Base-by-base conservation (phyloP, 2,329 filamentous ascomycete genomes). In the Volutella citrinella region DNA sequence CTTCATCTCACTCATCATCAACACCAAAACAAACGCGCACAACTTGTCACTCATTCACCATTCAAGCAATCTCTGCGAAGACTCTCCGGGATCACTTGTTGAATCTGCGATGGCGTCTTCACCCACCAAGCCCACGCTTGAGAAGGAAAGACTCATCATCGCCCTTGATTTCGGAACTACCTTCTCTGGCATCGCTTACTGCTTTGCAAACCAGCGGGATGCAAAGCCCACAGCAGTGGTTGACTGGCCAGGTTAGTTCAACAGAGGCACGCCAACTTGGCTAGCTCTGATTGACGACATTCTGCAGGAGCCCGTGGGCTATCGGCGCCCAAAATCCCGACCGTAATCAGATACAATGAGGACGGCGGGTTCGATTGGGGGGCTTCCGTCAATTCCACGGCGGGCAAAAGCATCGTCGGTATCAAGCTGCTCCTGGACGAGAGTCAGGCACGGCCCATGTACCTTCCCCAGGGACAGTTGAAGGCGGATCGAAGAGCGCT, bases 391-490 rank as follows among this genome's bases (percentile, higher is more conserved):
- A 30, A 36, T n/a, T n/a, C n/a, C 16, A 38, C 24, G n/a, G 10
- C 19, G 4, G 25, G 22, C 1, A 27, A 40, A 10, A 34, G 15
- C 13, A 40, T 52, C 9, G 25, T 42, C 7, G 44, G 39, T 3
- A 34, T 52, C 2, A 52, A 52, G 10, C 34, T 49, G 1, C 19
- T 52, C 1, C 27, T 52, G 2, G 48, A 52, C 16, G 40, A 38
- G 0, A 25, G 30, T 7, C 48, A 47, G n/a, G 25, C 25, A 12
- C 27, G 26, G 10, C 46, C 44, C 6, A 10, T 21, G 3, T 45
- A 49, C 18, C 27, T 49, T 6, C 36, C 38, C 3, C 19, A 12
- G 3, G 29, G 15, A 4, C 41, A 29, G 6, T 10, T 28, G 12
- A 31, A 41, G 10, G 30, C 15, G 9, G 25, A 41, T 9, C 7